Evolutionary conservation across 495 filamentous ascomycete genomes (phyloP).

Genomic region (Tetracladium marchalianum): DNA sequence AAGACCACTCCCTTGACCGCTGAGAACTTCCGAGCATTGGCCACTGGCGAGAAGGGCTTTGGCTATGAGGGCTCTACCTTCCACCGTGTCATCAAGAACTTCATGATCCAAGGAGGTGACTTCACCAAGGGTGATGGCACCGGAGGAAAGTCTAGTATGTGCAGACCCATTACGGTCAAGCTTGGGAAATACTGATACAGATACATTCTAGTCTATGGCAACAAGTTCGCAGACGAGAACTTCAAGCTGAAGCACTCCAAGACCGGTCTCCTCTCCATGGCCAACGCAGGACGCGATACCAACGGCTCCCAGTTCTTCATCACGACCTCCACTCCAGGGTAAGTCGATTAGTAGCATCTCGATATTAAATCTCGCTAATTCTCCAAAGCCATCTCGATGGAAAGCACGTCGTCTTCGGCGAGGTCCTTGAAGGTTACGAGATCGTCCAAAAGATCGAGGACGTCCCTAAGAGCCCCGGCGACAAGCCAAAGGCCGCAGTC

Average conservation of each 20-base stretch:
- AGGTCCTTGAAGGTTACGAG: slow-evolving; percentile 86
- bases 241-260: slow-evolving; percentile 90
- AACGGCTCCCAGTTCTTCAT: slow-evolving; percentile 99
- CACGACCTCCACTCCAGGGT: slow-evolving; percentile 75
- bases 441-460: slow-evolving; percentile 84
- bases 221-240: slow-evolving; percentile 96
- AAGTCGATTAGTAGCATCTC: slow-evolving; percentile 24
- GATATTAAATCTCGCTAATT: slow-evolving; percentile 12
- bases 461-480: slow-evolving; percentile 54
- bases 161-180: no score
- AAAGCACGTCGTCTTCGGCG: slow-evolving; percentile 83
- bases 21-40: slow-evolving; percentile 96
- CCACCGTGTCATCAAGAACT: slow-evolving; percentile 97
- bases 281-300: slow-evolving; percentile 95
- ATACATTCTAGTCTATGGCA: slow-evolving; percentile 61
- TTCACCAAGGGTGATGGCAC: slow-evolving; percentile 95
- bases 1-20: slow-evolving; percentile 96
- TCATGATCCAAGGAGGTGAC: slow-evolving; percentile 99
- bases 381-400: slow-evolving; percentile 71
- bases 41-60: slow-evolving; percentile 94
- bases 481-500: slow-evolving; percentile 65
- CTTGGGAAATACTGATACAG: neutral
- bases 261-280: slow-evolving; percentile 68
- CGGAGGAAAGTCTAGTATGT: slow-evolving; percentile 82
- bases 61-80: slow-evolving; percentile 93